Conservation (phyloP, 2,329 filamentous ascomycete species). For the Calonectria ilicicola region DNA sequence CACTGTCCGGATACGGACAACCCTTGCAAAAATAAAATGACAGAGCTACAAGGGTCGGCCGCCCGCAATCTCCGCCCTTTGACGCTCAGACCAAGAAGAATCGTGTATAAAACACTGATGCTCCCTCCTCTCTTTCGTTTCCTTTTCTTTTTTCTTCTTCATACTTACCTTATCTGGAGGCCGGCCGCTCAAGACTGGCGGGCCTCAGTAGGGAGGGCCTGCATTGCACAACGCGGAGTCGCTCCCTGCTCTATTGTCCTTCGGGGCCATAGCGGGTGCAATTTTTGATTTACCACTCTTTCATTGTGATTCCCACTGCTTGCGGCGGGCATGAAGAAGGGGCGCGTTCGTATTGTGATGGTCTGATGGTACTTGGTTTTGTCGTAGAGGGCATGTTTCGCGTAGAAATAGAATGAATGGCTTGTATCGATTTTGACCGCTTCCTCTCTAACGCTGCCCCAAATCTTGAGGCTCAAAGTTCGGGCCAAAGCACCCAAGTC, state of each 20-base stretch:
- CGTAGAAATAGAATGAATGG: too few relatives aligned
- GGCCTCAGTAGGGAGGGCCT: conserved; percentile 59
- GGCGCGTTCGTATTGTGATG: too few relatives aligned
- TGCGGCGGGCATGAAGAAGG: background rate
- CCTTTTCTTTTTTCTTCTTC: conserved; percentile 56
- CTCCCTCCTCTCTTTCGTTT: conserved; percentile 22
- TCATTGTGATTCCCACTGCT: conserved; percentile 51
- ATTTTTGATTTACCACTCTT: conserved; percentile 64
- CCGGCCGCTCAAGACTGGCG: conserved; percentile 59
- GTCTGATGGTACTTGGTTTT: too few relatives aligned
- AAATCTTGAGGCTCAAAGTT: too few relatives aligned
- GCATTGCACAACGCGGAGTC: conserved; percentile 59
- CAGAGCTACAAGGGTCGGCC: too few relatives aligned
- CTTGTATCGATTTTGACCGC: too few relatives aligned
- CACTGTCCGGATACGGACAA: too few relatives aligned
- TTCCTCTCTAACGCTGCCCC: too few relatives aligned
- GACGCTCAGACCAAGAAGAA: background rate
- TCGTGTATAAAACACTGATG: background rate
- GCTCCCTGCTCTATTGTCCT: conserved; percentile 39
- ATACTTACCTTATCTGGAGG: conserved; percentile 66
- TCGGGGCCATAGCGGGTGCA: conserved; percentile 65
- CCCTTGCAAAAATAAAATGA: too few relatives aligned
- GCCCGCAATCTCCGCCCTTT: too few relatives aligned
- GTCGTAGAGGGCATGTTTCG: too few relatives aligned
- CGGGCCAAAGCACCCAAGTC: too few relatives aligned